Base-by-base conservation (phyloP, 352 stramenopile genomes). In the Aphanomyces astaci region DNA sequence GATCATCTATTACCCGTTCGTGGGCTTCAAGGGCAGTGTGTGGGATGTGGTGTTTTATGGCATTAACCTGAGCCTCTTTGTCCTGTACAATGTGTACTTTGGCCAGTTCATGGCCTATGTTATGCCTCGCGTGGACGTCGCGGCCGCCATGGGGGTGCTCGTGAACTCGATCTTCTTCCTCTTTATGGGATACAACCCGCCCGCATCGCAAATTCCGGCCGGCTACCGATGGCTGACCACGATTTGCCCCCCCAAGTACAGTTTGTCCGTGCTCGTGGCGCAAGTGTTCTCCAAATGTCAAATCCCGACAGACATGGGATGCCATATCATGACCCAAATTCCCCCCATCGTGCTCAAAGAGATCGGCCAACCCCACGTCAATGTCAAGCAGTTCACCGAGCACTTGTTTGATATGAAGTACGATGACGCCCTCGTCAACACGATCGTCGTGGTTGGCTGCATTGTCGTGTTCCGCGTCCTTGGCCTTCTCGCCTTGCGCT, bases 31-130 rank as follows among this genome's bases (percentile, higher is more conserved):
- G 22, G 57, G 39, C 19, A 48, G 3, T 19, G 57, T 74, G 19
- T 43, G 36, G 45, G 74, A 74, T 19, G 82, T 81, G 67, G 63
- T 84, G 36, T 76, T 79, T 60, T 89, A 82, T 71, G 87, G 81
- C 77, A 22, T 89, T 27, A 64, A 78, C 3, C 54, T 83, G 25
- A 75, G 69, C 15, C 64, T 88, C 22, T 75, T 85, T 49, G 57
- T 82, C 31, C 51, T 87, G n/a, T 62, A 84, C 27, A 75, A 78
- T 48, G 74, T 79, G 28, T 89, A 86, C 74, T 75, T 85, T 39
- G 83, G 78, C 15, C 82, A 97, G 67, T 84, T 90, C 56, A 77
- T 96, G 53, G 79, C 82, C 53, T 80, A 80, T 17, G 64, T 74
- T 7, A 64, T 84, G 59, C 82, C 80, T n/a, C 76, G 45, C 2